phyloP scores from a whole-genome alignment of 768 basidiomycete species.

The Collybia sp. region DNA sequence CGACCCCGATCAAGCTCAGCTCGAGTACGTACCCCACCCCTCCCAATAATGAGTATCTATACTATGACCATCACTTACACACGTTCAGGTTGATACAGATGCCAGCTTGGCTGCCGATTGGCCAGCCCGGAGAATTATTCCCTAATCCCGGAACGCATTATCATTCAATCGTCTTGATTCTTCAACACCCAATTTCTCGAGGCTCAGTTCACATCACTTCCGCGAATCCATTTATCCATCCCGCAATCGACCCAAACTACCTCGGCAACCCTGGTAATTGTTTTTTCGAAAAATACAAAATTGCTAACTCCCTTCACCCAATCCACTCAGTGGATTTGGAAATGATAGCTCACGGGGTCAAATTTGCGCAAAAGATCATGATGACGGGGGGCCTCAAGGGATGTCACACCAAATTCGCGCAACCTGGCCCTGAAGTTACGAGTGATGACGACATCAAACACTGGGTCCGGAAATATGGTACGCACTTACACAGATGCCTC shows the following conservation, averaged over 20 bases:
- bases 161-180: too few relatives aligned
- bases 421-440: neutral
- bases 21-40: too few relatives aligned
- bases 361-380: neutral
- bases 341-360: constrained; percentile 1
- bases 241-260: constrained; percentile 3
- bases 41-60: too few relatives aligned
- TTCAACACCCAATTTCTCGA: too few relatives aligned
- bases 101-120: too few relatives aligned
- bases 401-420: neutral
- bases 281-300: neutral
- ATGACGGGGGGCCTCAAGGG: neutral
- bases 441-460: neutral
- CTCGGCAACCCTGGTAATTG: constrained; percentile 6
- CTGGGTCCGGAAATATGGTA: neutral
- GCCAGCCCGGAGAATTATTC: too few relatives aligned
- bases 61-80: too few relatives aligned
- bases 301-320: neutral
- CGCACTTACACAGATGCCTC: too few relatives aligned
- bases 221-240: constrained; percentile 1
- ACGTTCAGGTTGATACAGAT: too few relatives aligned
- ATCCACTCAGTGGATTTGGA: constrained; percentile 1
- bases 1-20: too few relatives aligned
- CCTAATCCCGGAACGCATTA: too few relatives aligned
- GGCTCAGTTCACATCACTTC: constrained; percentile 1